These are phyloP conservation scores for Lactarius deliciosus DNA, from an alignment of 768 basidiomycete species.

Conservation along the genomic window DNA sequence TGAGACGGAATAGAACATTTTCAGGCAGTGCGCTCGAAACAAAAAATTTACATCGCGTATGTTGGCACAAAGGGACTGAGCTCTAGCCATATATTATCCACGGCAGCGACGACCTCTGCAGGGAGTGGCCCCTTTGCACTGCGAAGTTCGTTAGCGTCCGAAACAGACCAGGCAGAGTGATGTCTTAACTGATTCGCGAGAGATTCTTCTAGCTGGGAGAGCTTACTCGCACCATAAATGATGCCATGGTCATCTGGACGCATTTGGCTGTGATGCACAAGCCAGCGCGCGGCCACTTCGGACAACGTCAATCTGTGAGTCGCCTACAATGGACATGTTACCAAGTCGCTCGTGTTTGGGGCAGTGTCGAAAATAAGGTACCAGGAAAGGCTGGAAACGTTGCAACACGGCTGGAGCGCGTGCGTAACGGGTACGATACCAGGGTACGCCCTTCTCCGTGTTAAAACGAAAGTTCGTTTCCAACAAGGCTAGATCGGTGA, in stretches of 20 bases:
- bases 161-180: neutral
- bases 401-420: neutral
- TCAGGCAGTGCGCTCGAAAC: neutral
- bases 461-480: slow-evolving; percentile 11
- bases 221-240: slow-evolving; percentile 42
- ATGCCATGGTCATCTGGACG: slow-evolving; percentile 36
- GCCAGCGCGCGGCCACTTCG: slow-evolving; percentile 45
- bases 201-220: slow-evolving; percentile 38
- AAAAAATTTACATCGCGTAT: slow-evolving; percentile 26
- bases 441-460: neutral
- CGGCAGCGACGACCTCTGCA: slow-evolving; percentile 38
- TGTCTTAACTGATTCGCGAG: slow-evolving; percentile 24
- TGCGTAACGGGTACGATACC: slow-evolving; percentile 2
- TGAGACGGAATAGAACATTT: neutral
- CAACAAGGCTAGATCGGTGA: neutral
- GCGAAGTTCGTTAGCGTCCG: neutral
- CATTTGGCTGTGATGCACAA: slow-evolving; percentile 42
- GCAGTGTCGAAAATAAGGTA: neutral
- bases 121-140: slow-evolving; percentile 39
- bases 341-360: neutral
- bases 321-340: slow-evolving; percentile 33
- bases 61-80: slow-evolving; percentile 30
- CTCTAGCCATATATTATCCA: slow-evolving; percentile 40
- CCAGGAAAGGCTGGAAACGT: slow-evolving; percentile 1
- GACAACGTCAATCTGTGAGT: slow-evolving; percentile 38